Base-by-base conservation (phyloP, 179 eudicot species). In the Actinidia arguta region DNA sequence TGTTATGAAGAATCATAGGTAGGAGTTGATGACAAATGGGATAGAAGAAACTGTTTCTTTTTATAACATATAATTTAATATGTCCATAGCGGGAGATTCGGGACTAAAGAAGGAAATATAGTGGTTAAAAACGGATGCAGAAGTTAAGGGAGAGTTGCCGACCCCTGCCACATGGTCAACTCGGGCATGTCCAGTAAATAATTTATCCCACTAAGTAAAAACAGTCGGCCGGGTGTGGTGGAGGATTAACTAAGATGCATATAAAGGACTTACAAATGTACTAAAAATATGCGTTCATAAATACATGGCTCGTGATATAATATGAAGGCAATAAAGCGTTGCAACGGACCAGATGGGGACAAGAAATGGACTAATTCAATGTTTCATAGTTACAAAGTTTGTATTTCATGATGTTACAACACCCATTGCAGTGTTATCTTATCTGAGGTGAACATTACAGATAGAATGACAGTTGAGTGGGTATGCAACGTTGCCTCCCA, bases 31-130 rank as follows among this genome's bases (percentile, higher is more conserved):
- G 50, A 16, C 18, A n/a, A 39, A 54, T 62, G 75, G 63, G 10
- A 17, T 27, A 48, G 16, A 12, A 31, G 10, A 31, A 56, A 42
- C 36, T 9, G 68, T 42, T 47, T 22, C 31, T 66, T 67, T 64
- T 7, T 47, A 25, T 51, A 7, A 25, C 2, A 22, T 67, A 46
- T 24, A 62, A 46, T 61, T 61, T 44, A 12, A 61, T 22, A 59
- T 0, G 27, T 7, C 48, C 17, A 47, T 31, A 62, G 24, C 25
- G 17, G 55, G 24, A 74, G 24, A 1, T 18, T 56, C 66, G 3
- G 78, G 78, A 56, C 46, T 75, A 36, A 20, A 76, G 12, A 44
- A 36, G 69, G 36, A 76, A 76, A 76, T 48, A 44, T 58, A 13
- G 22, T 7, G 24, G n/a, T 39, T 27, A 48, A 78, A 47, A 48